Conservation (phyloP, 164 flowering plant species). For the Echeveria elegans region DNA sequence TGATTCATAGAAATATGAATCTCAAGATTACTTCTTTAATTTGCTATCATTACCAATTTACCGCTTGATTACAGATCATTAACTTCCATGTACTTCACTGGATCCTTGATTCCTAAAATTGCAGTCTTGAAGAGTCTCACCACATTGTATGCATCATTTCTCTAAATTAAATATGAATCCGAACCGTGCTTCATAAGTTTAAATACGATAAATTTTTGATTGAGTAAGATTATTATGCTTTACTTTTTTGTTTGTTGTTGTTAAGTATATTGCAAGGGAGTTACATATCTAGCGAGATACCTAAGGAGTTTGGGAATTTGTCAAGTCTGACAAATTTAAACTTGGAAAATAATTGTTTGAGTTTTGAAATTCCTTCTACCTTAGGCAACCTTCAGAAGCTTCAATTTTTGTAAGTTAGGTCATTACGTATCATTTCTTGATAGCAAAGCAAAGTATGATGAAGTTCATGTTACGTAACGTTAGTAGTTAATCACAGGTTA, state of each 20-base stretch:
- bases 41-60: no score
- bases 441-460: background rate
- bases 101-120: no score
- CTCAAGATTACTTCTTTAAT: no score
- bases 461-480: background rate
- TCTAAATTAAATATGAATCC: background rate
- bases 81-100: no score
- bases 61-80: no score
- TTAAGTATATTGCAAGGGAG: slow-evolving; percentile 76
- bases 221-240: background rate
- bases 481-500: background rate
- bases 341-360: slow-evolving; percentile 60
- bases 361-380: slow-evolving; percentile 72
- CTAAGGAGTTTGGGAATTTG: slow-evolving; percentile 69
- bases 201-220: background rate
- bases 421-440: background rate
- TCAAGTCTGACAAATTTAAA: slow-evolving; percentile 55
- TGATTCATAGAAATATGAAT: no score
- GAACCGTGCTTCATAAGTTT: slow-evolving; percentile 1
- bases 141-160: background rate
- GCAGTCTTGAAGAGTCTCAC: no score
- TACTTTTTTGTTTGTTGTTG: slow-evolving; percentile 8
- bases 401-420: slow-evolving; percentile 61
- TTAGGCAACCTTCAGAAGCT: slow-evolving; percentile 72
- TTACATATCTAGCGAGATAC: slow-evolving; percentile 73